phyloP scores from a whole-genome alignment of 2,329 filamentous ascomycete species.

The Cercospora beticola region DNA sequence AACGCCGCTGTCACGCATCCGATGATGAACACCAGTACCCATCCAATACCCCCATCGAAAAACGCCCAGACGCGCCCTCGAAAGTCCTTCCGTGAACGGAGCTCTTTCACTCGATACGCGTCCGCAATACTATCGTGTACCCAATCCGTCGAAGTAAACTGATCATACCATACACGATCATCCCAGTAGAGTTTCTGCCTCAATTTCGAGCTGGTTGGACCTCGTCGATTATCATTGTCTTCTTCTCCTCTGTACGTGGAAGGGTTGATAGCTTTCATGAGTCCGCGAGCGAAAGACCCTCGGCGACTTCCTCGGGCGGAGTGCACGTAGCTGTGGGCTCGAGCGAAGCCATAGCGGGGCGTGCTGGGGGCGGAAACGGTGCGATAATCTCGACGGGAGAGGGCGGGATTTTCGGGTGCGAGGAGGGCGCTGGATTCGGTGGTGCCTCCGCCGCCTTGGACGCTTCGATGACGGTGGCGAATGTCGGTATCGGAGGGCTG shows the following conservation, averaged over 20 bases:
- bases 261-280: constrained; percentile 29
- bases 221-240: constrained; percentile 18
- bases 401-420: constrained; percentile 32
- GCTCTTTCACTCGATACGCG: constrained; percentile 79
- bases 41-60: constrained; percentile 87
- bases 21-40: constrained; percentile 88
- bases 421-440: constrained; percentile 1
- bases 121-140: constrained; percentile 96
- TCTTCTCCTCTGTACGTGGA: constrained; percentile 8
- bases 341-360: constrained; percentile 30
- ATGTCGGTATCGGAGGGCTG: constrained; percentile 9
- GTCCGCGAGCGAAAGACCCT: constrained; percentile 45
- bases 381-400: constrained; percentile 27
- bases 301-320: constrained; percentile 44
- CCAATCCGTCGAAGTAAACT: constrained; percentile 97
- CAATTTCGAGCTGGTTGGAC: constrained; percentile 37
- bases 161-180: constrained; percentile 96
- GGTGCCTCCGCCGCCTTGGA: neutral
- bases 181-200: constrained; percentile 66
- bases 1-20: constrained; percentile 80
- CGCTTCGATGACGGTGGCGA: neutral
- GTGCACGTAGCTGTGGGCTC: constrained; percentile 38
- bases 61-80: constrained; percentile 73
- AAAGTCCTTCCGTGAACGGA: constrained; percentile 79
- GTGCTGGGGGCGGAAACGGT: constrained; percentile 21